phyloP scores from a whole-genome alignment of 345 rosid species.

The Pistacia integerrima region DNA sequence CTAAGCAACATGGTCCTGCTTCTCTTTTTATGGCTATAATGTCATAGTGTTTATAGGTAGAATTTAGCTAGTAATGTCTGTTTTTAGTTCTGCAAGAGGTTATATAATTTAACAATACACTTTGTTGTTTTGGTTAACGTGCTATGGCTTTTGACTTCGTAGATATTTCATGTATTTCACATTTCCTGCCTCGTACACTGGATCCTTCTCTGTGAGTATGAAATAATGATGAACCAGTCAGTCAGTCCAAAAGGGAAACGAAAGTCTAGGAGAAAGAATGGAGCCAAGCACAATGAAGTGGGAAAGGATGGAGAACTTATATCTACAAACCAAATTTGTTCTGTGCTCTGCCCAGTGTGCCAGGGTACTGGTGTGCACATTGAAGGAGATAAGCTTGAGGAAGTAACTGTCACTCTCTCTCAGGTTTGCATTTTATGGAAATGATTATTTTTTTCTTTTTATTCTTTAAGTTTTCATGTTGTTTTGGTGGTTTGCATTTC shows the following conservation, averaged over 20 bases:
- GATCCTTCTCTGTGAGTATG: slow-evolving; percentile 82
- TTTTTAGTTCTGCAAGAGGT: neutral
- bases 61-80: neutral
- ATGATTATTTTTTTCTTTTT: neutral
- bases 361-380: slow-evolving; percentile 78
- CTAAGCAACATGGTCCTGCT: neutral
- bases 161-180: slow-evolving; percentile 91
- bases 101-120: no score
- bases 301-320: slow-evolving; percentile 35
- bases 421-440: slow-evolving; percentile 55
- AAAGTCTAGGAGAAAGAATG: slow-evolving; percentile 58
- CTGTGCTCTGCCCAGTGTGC: slow-evolving; percentile 90
- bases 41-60: slow-evolving; percentile 8
- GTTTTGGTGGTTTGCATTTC: slow-evolving; percentile 1
- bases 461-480: neutral
- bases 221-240: slow-evolving; percentile 49
- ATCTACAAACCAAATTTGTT: slow-evolving; percentile 43
- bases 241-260: slow-evolving; percentile 42
- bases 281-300: slow-evolving; percentile 38
- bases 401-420: slow-evolving; percentile 60
- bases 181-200: slow-evolving; percentile 91
- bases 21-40: slow-evolving; percentile 8
- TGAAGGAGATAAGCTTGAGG: slow-evolving; percentile 64
- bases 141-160: slow-evolving; percentile 14
- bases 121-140: neutral